Percentiles rank a stretch among this genome's conserved stretches.
Evolutionary conservation across 805 yeast species (phyloP).

Genomic region (Priceomyces fermenticarens): DNA sequence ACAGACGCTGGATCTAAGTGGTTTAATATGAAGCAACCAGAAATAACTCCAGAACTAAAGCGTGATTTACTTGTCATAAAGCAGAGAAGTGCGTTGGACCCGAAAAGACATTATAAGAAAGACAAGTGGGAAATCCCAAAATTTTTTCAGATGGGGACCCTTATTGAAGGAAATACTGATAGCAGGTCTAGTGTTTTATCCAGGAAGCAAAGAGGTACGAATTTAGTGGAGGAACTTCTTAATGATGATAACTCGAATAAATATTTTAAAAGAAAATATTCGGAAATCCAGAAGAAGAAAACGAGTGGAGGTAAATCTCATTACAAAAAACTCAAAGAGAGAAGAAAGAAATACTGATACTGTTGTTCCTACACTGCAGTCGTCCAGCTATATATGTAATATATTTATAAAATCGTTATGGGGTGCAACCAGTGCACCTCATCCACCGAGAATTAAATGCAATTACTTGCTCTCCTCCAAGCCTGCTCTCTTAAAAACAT

Average conservation of each 20-base stretch:
- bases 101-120: slow-evolving; percentile 91
- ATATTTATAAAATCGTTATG: not conserved
- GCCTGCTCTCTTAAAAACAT: slow-evolving; percentile 49
- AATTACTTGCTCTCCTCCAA: slow-evolving; percentile 21
- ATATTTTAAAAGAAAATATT: slow-evolving; percentile 82
- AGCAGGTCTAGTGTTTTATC: slow-evolving; percentile 65
- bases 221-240: slow-evolving; percentile 79
- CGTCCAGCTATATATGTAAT: not conserved
- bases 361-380: not conserved
- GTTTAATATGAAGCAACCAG: slow-evolving; percentile 79
- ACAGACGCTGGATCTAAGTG: slow-evolving; percentile 57
- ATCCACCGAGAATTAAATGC: not conserved
- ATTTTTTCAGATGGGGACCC: slow-evolving; percentile 84
- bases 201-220: slow-evolving; percentile 69
- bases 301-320: slow-evolving; percentile 64
- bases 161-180: slow-evolving; percentile 79
- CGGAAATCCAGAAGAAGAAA: slow-evolving; percentile 68
- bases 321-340: slow-evolving; percentile 59
- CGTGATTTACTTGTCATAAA: slow-evolving; percentile 77
- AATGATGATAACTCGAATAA: slow-evolving; percentile 64
- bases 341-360: slow-evolving; percentile 49
- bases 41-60: slow-evolving; percentile 65
- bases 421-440: not conserved
- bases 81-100: slow-evolving; percentile 89
- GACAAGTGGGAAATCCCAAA: slow-evolving; percentile 77